Evolutionary conservation across 345 rosid genomes (phyloP).

Genomic region (Citrus hindsii): DNA sequence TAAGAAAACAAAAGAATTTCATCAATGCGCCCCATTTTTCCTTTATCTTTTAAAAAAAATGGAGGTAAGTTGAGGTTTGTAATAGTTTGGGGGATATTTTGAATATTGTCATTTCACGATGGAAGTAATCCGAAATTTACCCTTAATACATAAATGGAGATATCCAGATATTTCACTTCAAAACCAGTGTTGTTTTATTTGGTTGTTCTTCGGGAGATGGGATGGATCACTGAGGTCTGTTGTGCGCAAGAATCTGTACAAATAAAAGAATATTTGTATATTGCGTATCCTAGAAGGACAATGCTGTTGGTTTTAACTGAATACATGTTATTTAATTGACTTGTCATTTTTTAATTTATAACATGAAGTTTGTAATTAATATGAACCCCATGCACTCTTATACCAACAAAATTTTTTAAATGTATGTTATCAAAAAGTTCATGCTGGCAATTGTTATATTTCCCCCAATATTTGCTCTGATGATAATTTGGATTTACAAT

Average conservation of each 20-base stretch:
- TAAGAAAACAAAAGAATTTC: no score
- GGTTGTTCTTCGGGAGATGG: neutral
- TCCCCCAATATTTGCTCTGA: neutral
- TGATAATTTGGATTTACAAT: conserved; percentile 7
- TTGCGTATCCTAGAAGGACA: neutral
- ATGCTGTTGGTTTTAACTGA: neutral
- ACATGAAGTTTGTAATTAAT: no score
- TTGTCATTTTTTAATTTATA: neutral
- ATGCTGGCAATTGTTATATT: neutral
- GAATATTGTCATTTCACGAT: no score
- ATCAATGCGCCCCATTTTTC: no score
- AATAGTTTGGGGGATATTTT: no score
- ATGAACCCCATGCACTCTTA: neutral
- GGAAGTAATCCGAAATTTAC: no score
- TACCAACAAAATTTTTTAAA: neutral
- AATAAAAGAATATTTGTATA: neutral
- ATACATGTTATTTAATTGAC: neutral
- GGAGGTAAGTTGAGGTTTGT: no score
- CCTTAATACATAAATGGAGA: neutral
- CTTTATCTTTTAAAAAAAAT: no score
- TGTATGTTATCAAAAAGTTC: neutral
- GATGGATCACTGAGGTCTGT: neutral
- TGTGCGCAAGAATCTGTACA: neutral
- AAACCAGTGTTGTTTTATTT: no score
- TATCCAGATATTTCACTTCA: neutral